Percentiles rank a stretch among this genome's conserved stretches.
Evolutionary conservation across 1,284 basidiomycete genomes (phyloP).

Genomic region (Ustilago trichophora): DNA sequence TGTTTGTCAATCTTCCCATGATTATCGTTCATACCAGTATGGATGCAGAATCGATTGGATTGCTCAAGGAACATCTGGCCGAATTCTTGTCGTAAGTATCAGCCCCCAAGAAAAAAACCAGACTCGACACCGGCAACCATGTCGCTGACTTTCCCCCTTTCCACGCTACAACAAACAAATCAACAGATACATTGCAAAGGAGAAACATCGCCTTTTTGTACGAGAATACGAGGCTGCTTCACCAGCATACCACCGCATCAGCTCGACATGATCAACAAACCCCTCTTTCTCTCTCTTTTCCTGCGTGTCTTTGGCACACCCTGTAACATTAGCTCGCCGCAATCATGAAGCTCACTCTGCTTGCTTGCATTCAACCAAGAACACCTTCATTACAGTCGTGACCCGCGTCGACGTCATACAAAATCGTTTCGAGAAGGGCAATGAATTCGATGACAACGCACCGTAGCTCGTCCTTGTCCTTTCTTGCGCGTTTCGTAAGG

Average conservation of each 20-base stretch:
- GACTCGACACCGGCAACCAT: too few relatives aligned
- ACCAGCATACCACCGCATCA: slow-evolving; percentile 77
- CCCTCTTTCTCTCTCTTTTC: background rate
- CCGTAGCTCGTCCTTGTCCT: background rate
- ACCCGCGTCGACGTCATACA: too few relatives aligned
- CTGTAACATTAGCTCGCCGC: slow-evolving; percentile 26
- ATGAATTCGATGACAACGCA: slow-evolving; percentile 15
- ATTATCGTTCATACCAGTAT: slow-evolving; percentile 91
- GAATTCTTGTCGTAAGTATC: slow-evolving; percentile 83
- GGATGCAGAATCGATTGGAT: slow-evolving; percentile 82
- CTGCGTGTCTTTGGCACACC: background rate
- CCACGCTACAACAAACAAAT: too few relatives aligned
- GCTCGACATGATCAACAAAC: slow-evolving; percentile 30
- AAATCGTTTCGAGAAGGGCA: too few relatives aligned
- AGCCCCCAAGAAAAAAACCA: too few relatives aligned
- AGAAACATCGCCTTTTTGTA: slow-evolving; percentile 76
- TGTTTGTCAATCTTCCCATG: slow-evolving; percentile 76
- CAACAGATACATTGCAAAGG: slow-evolving; percentile 77
- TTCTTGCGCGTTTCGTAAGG: slow-evolving; percentile 1
- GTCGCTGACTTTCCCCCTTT: too few relatives aligned
- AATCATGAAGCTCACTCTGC: too few relatives aligned
- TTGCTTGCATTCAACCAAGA: background rate
- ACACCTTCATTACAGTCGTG: too few relatives aligned
- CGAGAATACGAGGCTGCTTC: slow-evolving; percentile 78
- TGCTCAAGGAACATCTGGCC: slow-evolving; percentile 88